Percentiles rank a stretch among this genome's conserved stretches.
These are phyloP conservation scores for Xylogone sp. DNA, from an alignment of 2,329 filamentous ascomycete genomes.

Conservation along the genomic window DNA sequence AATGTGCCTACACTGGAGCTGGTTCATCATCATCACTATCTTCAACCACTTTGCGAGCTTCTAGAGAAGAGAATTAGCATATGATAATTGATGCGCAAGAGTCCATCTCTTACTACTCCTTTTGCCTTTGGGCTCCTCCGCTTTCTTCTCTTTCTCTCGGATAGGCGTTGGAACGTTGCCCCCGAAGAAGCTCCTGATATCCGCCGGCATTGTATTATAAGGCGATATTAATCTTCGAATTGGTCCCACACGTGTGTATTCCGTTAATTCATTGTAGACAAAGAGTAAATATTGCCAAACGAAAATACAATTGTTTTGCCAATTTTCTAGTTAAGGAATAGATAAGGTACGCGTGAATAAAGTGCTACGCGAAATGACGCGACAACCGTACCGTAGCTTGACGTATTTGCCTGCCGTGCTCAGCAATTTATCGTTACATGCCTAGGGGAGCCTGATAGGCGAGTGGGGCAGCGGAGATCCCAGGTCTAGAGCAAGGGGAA, in stretches of 20 bases:
- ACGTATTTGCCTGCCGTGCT: too few species aligned
- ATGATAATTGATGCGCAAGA: neutral
- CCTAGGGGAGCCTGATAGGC: too few species aligned
- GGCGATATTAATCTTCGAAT: neutral
- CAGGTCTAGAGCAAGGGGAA: too few species aligned
- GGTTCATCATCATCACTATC: conserved; percentile 76
- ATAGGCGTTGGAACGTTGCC: conserved; percentile 61
- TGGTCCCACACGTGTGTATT: neutral
- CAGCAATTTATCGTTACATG: too few species aligned
- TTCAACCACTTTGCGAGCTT: conserved; percentile 67
- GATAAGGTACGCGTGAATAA: too few species aligned
- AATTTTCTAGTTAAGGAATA: too few species aligned
- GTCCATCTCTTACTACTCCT: conserved; percentile 19
- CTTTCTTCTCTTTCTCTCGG: conserved; percentile 35
- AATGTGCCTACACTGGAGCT: conserved; percentile 35
- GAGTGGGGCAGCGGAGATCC: too few species aligned
- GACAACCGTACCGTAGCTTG: too few species aligned
- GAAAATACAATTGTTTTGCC: too few species aligned
- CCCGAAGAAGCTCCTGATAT: conserved; percentile 90
- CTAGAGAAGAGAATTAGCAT: conserved; percentile 24
- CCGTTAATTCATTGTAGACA: neutral
- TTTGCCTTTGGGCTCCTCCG: conserved; percentile 28
- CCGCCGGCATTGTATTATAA: conserved; percentile 62
- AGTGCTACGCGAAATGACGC: too few species aligned
- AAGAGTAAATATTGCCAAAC: neutral